Percentiles rank a stretch among this genome's conserved stretches.
These are phyloP conservation scores for Viola odorata DNA, from an alignment of 345 rosid species.

Conservation along the genomic window DNA sequence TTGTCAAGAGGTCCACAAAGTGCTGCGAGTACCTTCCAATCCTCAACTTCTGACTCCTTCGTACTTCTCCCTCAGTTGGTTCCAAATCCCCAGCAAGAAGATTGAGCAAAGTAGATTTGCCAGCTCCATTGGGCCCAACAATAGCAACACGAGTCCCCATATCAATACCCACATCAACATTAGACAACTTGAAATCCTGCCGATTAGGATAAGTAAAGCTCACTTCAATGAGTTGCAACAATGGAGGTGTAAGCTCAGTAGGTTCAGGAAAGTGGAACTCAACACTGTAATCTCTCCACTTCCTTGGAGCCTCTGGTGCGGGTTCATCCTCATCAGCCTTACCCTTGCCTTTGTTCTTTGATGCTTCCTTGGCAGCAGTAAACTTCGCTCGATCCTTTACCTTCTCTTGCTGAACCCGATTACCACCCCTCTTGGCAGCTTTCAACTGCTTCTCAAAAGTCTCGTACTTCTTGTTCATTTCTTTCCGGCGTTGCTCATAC, in stretches of 20 bases:
- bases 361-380: conserved; percentile 65
- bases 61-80: conserved; percentile 76
- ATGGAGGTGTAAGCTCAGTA: conserved; percentile 89
- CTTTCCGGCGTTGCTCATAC: conserved; percentile 87
- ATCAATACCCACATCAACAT: conserved; percentile 94
- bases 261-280: conserved; percentile 97
- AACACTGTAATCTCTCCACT: conserved; percentile 90
- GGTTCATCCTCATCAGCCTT: conserved; percentile 73
- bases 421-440: conserved; percentile 59
- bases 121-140: conserved; percentile 96
- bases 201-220: conserved; percentile 86
- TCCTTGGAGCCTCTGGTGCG: conserved; percentile 65
- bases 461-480: conserved; percentile 80
- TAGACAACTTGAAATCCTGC: conserved; percentile 64
- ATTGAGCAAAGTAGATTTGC: conserved; percentile 83
- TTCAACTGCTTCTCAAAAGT: conserved; percentile 67
- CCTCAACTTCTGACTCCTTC: conserved; percentile 85
- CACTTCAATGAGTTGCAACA: conserved; percentile 81
- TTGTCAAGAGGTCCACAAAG: conserved; percentile 79
- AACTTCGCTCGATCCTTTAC: conserved; percentile 80
- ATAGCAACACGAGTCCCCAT: conserved; percentile 97
- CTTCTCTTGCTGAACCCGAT: conserved; percentile 59
- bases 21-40: conserved; percentile 96
- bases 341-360: conserved; percentile 70
- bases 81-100: conserved; percentile 88